A percentile compares a stretch with the other conserved stretches of the same genome.
These are phyloP conservation scores for Exophiala calicioides DNA, from an alignment of 2,329 filamentous ascomycete species.

Conservation along the genomic window DNA sequence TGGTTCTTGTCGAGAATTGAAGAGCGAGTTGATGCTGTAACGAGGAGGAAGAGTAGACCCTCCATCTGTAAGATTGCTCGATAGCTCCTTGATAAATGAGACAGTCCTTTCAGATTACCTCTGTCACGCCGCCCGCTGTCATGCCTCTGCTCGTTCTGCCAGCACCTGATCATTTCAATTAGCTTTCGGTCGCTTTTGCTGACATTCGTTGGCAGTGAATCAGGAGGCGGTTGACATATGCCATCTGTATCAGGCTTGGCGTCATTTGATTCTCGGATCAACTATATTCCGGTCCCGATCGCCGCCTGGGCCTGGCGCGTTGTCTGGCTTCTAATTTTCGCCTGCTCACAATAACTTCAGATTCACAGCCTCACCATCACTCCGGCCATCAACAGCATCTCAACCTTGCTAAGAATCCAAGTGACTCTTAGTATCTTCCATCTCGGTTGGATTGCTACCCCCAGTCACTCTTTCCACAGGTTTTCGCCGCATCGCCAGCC, in stretches of 20 bases:
- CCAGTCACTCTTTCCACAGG: background rate
- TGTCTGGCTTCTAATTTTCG: conserved; percentile 28
- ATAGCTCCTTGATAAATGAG: background rate
- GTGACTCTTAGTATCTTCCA: too few species aligned
- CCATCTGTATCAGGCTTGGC: too few species aligned
- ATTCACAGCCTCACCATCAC: conserved; percentile 26
- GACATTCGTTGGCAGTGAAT: too few species aligned
- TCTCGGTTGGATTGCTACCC: background rate
- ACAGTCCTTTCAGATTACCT: background rate
- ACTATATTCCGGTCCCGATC: too few species aligned
- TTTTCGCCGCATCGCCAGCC: background rate
- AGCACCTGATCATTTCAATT: background rate
- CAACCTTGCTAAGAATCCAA: background rate
- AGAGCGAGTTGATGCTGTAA: too few species aligned
- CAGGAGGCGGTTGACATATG: too few species aligned
- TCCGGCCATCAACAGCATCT: conserved; percentile 10
- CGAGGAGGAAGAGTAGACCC: too few species aligned
- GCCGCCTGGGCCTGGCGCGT: conserved; percentile 7
- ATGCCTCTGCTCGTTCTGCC: background rate
- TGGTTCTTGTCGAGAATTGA: too few species aligned
- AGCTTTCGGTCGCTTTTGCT: background rate
- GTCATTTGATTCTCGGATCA: too few species aligned
- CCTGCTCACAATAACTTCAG: too few species aligned
- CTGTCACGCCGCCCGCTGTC: too few species aligned
- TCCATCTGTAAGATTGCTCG: too few species aligned